phyloP scores from a whole-genome alignment of 2,329 filamentous ascomycete genomes.

The Colletotrichum spaethianum region DNA sequence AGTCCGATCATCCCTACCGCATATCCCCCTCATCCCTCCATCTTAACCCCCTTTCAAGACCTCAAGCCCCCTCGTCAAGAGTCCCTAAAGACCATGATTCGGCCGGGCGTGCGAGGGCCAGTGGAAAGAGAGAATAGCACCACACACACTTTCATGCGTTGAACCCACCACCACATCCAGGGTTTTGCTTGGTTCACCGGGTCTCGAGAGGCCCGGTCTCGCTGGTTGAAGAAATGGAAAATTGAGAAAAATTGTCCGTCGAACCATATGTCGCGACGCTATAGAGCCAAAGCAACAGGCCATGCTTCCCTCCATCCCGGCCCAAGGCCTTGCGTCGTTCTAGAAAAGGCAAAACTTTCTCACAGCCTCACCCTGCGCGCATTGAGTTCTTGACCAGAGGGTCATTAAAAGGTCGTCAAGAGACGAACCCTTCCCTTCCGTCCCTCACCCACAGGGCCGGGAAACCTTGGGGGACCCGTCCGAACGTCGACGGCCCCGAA shows the following conservation, averaged over 20 bases:
- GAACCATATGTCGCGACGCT: constrained; percentile 35
- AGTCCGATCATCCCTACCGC: constrained; percentile 21
- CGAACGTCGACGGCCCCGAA: background rate
- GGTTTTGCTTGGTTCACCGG: constrained; percentile 27
- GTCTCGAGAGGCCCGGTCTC: background rate
- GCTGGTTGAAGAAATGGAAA: background rate
- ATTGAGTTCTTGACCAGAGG: constrained; percentile 5
- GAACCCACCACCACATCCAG: constrained; percentile 10
- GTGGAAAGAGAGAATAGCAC: constrained; percentile 15
- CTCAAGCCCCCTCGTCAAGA: background rate
- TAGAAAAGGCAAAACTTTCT: background rate
- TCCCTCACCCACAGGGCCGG: background rate
- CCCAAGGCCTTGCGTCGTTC: background rate
- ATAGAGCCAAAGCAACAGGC: constrained; percentile 23
- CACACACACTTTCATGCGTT: constrained; percentile 38
- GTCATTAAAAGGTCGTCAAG: constrained; percentile 20
- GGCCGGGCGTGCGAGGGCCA: constrained; percentile 15
- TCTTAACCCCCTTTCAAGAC: constrained; percentile 12
- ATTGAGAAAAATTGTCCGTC: constrained; percentile 23
- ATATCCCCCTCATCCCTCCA: constrained; percentile 18
- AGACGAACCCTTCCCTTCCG: background rate
- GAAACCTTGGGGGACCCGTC: constrained; percentile 1
- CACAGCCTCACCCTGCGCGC: constrained; percentile 20
- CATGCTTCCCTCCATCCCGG: background rate
- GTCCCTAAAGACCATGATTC: background rate